These are phyloP conservation scores for Lipomyces lipofer DNA, from an alignment of 805 yeast species.

Conservation along the genomic window DNA sequence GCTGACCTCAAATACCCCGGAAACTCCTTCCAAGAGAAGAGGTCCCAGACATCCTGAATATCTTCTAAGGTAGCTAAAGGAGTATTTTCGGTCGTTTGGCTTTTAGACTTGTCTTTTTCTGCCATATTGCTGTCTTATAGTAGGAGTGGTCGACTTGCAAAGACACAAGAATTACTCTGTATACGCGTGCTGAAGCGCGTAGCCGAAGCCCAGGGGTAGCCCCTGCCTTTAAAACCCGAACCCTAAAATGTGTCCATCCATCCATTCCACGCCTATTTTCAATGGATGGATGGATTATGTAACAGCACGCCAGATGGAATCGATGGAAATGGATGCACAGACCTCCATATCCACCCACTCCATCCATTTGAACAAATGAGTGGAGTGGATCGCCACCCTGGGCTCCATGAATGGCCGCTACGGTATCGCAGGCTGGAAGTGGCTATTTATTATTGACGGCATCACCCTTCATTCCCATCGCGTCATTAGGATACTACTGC, in stretches of 20 bases:
- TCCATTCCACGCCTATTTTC: background rate
- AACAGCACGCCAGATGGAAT: background rate
- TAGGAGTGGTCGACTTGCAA: too few species aligned
- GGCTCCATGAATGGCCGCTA: constrained; percentile 31
- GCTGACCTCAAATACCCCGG: background rate
- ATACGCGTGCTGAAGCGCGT: too few species aligned
- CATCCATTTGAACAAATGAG: constrained; percentile 45
- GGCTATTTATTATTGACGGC: constrained; percentile 69
- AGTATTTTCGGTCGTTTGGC: background rate
- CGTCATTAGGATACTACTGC: constrained; percentile 39
- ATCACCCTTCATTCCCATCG: constrained; percentile 46
- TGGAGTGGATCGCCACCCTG: too few species aligned
- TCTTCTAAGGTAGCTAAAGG: background rate
- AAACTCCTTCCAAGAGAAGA: background rate
- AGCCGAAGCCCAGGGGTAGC: too few species aligned
- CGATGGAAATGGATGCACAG: background rate
- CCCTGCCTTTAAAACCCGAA: too few species aligned
- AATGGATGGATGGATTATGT: background rate
- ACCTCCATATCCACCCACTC: too few species aligned
- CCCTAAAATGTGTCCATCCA: background rate
- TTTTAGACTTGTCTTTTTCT: too few species aligned
- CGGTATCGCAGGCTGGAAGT: constrained; percentile 45
- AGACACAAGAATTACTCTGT: too few species aligned
- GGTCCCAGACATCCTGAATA: background rate
- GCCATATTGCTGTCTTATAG: too few species aligned